Evolutionary conservation across 2,329 filamentous ascomycete genomes (phyloP), one percentile per base, ranked within the genome.

Genomic region (Neofusicoccum sp.): DNA sequence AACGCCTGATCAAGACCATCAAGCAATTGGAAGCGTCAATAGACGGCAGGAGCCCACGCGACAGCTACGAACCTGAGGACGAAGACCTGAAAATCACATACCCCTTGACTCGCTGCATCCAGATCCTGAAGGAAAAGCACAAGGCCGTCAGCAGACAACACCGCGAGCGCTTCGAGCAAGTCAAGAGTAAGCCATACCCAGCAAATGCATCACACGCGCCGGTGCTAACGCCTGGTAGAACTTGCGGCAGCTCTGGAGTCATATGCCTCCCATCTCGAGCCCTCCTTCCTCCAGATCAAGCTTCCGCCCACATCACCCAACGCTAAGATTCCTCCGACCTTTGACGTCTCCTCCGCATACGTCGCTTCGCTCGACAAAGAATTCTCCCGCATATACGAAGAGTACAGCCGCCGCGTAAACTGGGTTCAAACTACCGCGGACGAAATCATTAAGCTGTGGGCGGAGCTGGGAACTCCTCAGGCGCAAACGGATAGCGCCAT

Each of bases 381-480:
- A 75, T 99, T 98, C 71, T 91, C 91, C 9, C 86, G 92, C 63
- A 91, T 99, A 20, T 98, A 98, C 75, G 92, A 98, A 70, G 96
- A 99, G 78, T 99, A 98, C 76, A 91, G 88, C 44, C 89, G 87
- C 66, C 90, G 95, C 49, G 82, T 96, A 45, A 83, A 84, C 31
- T 86, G 85, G 0, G 92, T 98, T 12, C 86, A 91, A 74, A 77
- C 86, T 20, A 76, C 91, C 3, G 87, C 86, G 41, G 90, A 96
- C 69, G 87, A 95, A 63, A 93, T 96, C 62, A 95, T 99, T 68
- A 89, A 91, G 67, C 83, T 99, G 0, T 99, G 95, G 93, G 93
- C 91, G 0, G 95, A 99, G 75, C 85, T 99, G 8, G 95, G 95
- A 44, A 96, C 90, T 1, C 93, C 95, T 0, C 93, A 97, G 72